Percentiles rank a stretch among this genome's conserved stretches.
Evolutionary conservation across 164 flowering plant species (phyloP).

Genomic region (Aristolochia contorta): DNA sequence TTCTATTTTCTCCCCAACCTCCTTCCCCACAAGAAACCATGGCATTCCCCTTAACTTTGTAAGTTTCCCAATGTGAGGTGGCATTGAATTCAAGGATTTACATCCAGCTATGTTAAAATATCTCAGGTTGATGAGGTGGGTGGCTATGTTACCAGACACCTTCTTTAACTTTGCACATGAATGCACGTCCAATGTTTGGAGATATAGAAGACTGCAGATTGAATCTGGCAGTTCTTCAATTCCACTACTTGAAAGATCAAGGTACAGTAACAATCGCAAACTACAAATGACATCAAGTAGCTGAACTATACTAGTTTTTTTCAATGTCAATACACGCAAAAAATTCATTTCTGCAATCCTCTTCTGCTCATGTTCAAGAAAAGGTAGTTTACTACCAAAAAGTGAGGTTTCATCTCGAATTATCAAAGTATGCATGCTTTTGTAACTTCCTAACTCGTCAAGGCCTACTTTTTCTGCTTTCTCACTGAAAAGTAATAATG

Average conservation of each 20-base stretch:
- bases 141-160: conserved; percentile 12
- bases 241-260: conserved; percentile 17
- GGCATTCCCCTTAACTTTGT: conserved; percentile 18
- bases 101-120: conserved; percentile 12
- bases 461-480: background rate
- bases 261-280: conserved; percentile 20
- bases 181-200: conserved; percentile 22
- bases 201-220: conserved; percentile 11
- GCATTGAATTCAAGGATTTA: conserved; percentile 12
- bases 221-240: conserved; percentile 20
- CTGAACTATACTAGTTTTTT: background rate
- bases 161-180: conserved; percentile 9
- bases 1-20: conserved; percentile 10
- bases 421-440: conserved; percentile 4
- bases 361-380: background rate
- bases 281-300: conserved; percentile 5
- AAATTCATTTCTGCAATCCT: background rate
- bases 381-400: background rate
- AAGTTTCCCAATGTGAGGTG: conserved; percentile 16
- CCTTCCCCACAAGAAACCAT: conserved; percentile 20
- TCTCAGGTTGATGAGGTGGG: conserved; percentile 11
- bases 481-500: conserved; percentile 1
- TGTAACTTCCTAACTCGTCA: background rate
- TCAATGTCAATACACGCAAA: conserved; percentile 5
- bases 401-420: no score